A percentile compares a stretch with the other conserved stretches of the same genome.
These are phyloP conservation scores for Platismatia glauca DNA, from an alignment of 495 filamentous ascomycete genomes.

Conservation along the genomic window DNA sequence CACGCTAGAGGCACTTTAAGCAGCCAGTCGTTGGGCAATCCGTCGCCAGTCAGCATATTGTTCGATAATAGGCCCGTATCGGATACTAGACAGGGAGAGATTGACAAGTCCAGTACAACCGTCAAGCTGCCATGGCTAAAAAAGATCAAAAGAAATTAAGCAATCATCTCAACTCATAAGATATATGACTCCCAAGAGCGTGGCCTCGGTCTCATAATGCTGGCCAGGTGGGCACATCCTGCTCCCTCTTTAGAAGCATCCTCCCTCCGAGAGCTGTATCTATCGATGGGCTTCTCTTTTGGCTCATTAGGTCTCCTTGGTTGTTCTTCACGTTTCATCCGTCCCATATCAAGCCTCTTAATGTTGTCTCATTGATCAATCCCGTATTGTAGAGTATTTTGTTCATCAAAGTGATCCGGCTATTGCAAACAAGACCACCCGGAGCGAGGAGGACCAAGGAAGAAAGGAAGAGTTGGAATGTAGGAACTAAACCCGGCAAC, in stretches of 20 bases:
- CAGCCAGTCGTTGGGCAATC: constrained; percentile 43
- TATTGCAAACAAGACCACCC: constrained; percentile 57
- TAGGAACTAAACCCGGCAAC: constrained; percentile 61
- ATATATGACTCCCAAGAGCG: constrained; percentile 35
- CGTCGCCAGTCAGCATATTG: constrained; percentile 49
- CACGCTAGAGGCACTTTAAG: constrained; percentile 29
- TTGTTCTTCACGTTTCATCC: constrained; percentile 19
- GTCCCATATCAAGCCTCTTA: constrained; percentile 14
- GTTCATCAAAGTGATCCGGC: constrained; percentile 51
- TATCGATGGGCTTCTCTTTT: constrained; percentile 22
- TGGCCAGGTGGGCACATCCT: constrained; percentile 21
- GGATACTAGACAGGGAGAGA: constrained; percentile 50
- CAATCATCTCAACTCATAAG: not conserved
- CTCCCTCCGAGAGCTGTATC: constrained; percentile 35
- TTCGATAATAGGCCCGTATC: constrained; percentile 44
- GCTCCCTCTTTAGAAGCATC: constrained; percentile 25
- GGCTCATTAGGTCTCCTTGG: constrained; percentile 29
- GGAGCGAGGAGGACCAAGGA: constrained; percentile 68
- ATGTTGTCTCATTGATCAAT: constrained; percentile 44
- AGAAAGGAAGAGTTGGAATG: constrained; percentile 58
- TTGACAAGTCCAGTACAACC: constrained; percentile 48
- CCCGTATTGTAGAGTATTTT: constrained; percentile 53
- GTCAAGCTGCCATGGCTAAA: constrained; percentile 44
- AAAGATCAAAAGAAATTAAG: too few relatives aligned
- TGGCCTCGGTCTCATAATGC: constrained; percentile 41